Conservation (phyloP, 805 yeast species). For the Saccharomycopsis sp. region DNA sequence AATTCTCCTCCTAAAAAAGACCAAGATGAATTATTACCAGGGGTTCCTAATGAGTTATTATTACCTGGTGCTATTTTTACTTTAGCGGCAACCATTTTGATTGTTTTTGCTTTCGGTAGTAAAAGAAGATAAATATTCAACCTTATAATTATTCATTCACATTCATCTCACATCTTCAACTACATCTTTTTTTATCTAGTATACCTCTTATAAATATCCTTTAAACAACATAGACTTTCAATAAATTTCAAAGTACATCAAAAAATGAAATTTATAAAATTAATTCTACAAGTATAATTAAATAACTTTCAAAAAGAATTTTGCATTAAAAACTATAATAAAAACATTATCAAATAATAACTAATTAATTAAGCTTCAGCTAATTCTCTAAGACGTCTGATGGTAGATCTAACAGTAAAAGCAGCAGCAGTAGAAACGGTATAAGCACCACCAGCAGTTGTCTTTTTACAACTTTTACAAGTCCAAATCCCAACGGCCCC, state of each 20-base stretch:
- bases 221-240: too few relatives aligned
- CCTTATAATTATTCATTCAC: too few relatives aligned
- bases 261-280: too few relatives aligned
- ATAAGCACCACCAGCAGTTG: slow-evolving; percentile 99
- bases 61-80: slow-evolving; percentile 55
- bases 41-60: slow-evolving; percentile 48
- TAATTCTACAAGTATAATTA: too few relatives aligned
- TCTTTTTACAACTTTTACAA: slow-evolving; percentile 90
- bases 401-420: slow-evolving; percentile 99
- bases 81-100: slow-evolving; percentile 46
- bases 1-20: background rate
- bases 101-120: slow-evolving; percentile 47
- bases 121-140: slow-evolving; percentile 26
- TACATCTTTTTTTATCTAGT: too few relatives aligned
- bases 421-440: slow-evolving; percentile 99
- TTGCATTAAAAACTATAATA: too few relatives aligned
- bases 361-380: slow-evolving; percentile 99
- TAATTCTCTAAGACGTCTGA: slow-evolving; percentile 99
- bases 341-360: too few relatives aligned
- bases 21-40: slow-evolving; percentile 28
- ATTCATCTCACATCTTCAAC: too few relatives aligned
- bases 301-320: too few relatives aligned
- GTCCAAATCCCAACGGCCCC: slow-evolving; percentile 98
- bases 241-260: too few relatives aligned
- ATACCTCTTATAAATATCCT: too few relatives aligned